These are phyloP conservation scores for Scedosporium aurantiacum DNA, from an alignment of 2,329 filamentous ascomycete species.

Conservation along the genomic window DNA sequence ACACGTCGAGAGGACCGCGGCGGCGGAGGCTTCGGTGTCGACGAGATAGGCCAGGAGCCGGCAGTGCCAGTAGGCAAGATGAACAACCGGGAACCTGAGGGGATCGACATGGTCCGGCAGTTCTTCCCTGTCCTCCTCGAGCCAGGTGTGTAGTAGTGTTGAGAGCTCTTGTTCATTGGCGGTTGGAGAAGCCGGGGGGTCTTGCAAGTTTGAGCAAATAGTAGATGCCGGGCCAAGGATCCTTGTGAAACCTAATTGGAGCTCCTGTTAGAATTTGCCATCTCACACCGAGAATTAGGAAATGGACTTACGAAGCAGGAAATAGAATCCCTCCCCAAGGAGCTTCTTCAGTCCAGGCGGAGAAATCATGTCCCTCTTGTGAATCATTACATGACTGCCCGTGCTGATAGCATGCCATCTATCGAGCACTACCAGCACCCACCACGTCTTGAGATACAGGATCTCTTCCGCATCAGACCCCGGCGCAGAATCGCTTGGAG, in stretches of 20 bases:
- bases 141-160: constrained; percentile 9
- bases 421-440: constrained; percentile 60
- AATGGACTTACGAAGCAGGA: constrained; percentile 49
- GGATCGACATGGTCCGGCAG: constrained; percentile 47
- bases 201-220: constrained; percentile 19
- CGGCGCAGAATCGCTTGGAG: constrained; percentile 10
- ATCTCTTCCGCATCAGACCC: constrained; percentile 52
- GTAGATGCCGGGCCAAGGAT: constrained; percentile 34
- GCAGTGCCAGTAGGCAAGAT: constrained; percentile 60
- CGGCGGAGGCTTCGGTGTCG: constrained; percentile 41
- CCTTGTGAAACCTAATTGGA: constrained; percentile 39
- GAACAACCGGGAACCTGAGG: constrained; percentile 41
- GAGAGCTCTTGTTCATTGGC: background rate
- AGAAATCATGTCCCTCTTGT: constrained; percentile 49
- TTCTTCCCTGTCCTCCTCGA: constrained; percentile 54
- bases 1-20: constrained; percentile 49
- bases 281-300: background rate
- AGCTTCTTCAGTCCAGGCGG: constrained; percentile 46
- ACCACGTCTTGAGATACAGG: constrained; percentile 57
- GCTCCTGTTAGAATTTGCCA: background rate
- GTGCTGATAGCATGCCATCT: constrained; percentile 63
- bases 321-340: constrained; percentile 52
- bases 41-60: constrained; percentile 53
- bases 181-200: background rate
- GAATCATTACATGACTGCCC: constrained; percentile 50